phyloP scores from a whole-genome alignment of 2,329 filamentous ascomycete species.

The Fonsecaea monophora region DNA sequence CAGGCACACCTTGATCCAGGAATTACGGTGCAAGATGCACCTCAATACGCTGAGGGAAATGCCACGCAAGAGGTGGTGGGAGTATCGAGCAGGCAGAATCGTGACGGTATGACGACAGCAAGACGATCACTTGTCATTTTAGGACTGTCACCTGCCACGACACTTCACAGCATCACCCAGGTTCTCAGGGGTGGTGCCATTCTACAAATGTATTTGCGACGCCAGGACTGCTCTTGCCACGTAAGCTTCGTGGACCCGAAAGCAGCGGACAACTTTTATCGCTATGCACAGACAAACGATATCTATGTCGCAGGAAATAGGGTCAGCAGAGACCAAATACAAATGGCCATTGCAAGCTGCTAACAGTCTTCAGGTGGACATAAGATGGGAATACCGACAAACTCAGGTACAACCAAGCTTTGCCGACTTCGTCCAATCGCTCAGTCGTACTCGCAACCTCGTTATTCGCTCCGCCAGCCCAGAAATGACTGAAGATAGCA shows the following conservation, averaged over 20 bases:
- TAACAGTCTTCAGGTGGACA: slow-evolving; percentile 62
- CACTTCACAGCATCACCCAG: slow-evolving; percentile 69
- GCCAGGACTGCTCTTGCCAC: slow-evolving; percentile 64
- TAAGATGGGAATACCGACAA: slow-evolving; percentile 74
- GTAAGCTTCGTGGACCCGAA: slow-evolving; percentile 73
- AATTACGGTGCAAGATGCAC: not conserved
- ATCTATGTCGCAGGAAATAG: slow-evolving; percentile 72
- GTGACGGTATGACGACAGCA: not conserved
- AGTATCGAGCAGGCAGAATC: not conserved
- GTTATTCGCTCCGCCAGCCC: slow-evolving; percentile 67
- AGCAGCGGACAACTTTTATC: slow-evolving; percentile 69
- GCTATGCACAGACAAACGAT: slow-evolving; percentile 68
- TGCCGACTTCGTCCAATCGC: slow-evolving; percentile 63
- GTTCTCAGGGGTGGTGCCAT: slow-evolving; percentile 73
- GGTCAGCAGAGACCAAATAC: slow-evolving; percentile 52
- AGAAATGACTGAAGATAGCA: slow-evolving; percentile 66
- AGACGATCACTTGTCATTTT: slow-evolving; percentile 67
- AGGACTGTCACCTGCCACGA: slow-evolving; percentile 67
- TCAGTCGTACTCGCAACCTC: slow-evolving; percentile 72
- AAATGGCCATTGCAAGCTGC: not conserved
- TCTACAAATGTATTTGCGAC: slow-evolving; percentile 70
- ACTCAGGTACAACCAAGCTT: slow-evolving; percentile 70
- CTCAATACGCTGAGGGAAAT: not conserved
- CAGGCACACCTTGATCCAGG: not conserved
- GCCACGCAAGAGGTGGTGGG: not conserved